These are phyloP conservation scores for Kwoniella sp. DNA, from an alignment of 768 basidiomycete species.

Conservation along the genomic window DNA sequence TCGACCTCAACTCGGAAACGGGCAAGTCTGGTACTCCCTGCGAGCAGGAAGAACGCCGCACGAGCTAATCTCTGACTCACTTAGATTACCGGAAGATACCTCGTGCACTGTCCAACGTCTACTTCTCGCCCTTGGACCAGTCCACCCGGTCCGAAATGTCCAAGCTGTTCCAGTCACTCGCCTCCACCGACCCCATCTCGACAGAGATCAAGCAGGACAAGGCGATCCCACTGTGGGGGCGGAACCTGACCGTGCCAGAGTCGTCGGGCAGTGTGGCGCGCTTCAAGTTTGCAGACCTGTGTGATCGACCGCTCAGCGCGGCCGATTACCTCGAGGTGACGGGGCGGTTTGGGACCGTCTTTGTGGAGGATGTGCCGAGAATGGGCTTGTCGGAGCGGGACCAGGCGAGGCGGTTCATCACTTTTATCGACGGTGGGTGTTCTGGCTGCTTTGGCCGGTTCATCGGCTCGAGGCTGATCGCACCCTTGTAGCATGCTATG, in stretches of 20 bases:
- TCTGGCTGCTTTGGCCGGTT: not conserved
- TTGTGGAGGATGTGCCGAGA: slow-evolving; percentile 79
- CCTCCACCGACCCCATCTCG: slow-evolving; percentile 22
- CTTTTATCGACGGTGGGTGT: slow-evolving; percentile 81
- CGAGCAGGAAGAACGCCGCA: too few species aligned
- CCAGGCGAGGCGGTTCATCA: slow-evolving; percentile 89
- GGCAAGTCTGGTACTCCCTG: slow-evolving; percentile 58
- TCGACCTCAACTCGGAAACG: slow-evolving; percentile 91
- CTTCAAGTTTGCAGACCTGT: slow-evolving; percentile 80
- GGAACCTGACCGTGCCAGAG: slow-evolving; percentile 71
- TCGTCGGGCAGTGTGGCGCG: slow-evolving; percentile 74
- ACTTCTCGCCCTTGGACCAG: slow-evolving; percentile 72
- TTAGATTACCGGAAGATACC: slow-evolving; percentile 92
- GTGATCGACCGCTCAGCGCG: slow-evolving; percentile 82
- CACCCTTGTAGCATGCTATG: slow-evolving; percentile 69
- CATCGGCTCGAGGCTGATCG: not conserved
- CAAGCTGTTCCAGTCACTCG: slow-evolving; percentile 75
- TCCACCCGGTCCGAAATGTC: slow-evolving; percentile 66
- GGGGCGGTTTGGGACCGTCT: slow-evolving; percentile 77
- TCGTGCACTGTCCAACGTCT: slow-evolving; percentile 86
- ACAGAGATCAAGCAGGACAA: slow-evolving; percentile 59
- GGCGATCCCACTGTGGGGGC: slow-evolving; percentile 80
- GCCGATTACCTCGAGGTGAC: slow-evolving; percentile 96
- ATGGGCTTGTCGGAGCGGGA: slow-evolving; percentile 85
- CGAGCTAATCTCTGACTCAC: not conserved